Percentiles rank a stretch among this genome's conserved stretches.
Evolutionary conservation across 1,284 basidiomycete species (phyloP).

Genomic region (Pholiota adiposa): DNA sequence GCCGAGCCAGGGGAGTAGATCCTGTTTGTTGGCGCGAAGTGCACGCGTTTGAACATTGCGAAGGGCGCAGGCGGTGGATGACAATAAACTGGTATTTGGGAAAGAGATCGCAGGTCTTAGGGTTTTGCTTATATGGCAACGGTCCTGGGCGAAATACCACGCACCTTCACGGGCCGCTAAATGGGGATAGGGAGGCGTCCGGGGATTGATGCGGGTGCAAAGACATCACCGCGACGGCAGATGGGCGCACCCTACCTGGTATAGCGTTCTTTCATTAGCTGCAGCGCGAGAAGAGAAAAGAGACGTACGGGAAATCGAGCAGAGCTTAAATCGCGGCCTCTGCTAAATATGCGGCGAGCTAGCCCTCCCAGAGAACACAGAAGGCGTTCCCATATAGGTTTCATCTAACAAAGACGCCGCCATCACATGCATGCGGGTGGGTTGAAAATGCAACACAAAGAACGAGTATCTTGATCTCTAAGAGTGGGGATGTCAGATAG

Average conservation of each 20-base stretch:
- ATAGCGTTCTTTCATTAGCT: not conserved
- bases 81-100: not conserved
- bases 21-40: slow-evolving; percentile 47
- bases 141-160: slow-evolving; percentile 13
- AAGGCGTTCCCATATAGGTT: not conserved
- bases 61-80: slow-evolving; percentile 18
- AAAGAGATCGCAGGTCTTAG: slow-evolving; percentile 27
- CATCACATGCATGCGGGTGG: not conserved
- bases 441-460: not conserved
- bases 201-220: slow-evolving; percentile 6
- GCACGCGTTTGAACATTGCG: slow-evolving; percentile 46
- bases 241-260: slow-evolving; percentile 5
- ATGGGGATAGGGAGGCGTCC: slow-evolving; percentile 19
- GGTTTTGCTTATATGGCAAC: slow-evolving; percentile 32
- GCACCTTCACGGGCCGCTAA: slow-evolving; percentile 17
- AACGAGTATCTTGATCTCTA: not conserved
- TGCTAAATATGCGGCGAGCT: not conserved
- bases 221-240: slow-evolving; percentile 4
- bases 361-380: not conserved
- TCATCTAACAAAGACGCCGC: not conserved
- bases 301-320: not conserved
- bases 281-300: not conserved
- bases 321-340: not conserved
- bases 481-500: not conserved
- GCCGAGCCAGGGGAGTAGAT: slow-evolving; percentile 36